Evolutionary conservation across 805 yeast genomes (phyloP).

Genomic region (Candida sanyiensis): DNA sequence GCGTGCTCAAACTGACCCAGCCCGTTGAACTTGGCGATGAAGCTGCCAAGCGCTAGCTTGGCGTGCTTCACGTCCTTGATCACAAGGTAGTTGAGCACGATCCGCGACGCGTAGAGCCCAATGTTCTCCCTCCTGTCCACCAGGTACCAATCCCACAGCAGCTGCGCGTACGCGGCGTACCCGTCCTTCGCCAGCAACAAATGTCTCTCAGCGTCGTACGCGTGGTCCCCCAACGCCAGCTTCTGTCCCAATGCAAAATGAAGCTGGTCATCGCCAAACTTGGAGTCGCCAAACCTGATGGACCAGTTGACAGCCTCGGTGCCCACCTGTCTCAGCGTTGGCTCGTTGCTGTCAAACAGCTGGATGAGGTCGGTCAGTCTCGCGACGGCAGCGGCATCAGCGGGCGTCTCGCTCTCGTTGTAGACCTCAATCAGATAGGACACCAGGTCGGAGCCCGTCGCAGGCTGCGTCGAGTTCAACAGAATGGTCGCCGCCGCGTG

Average conservation of each 20-base stretch:
- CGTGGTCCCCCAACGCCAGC: conserved; percentile 44
- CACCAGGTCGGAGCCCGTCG: conserved; percentile 75
- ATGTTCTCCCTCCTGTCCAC: conserved; percentile 27
- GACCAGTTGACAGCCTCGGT: conserved; percentile 69
- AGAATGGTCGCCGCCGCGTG: conserved; percentile 67
- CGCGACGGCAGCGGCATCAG: conserved; percentile 39
- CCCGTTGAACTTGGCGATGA: conserved; percentile 31
- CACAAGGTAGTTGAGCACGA: conserved; percentile 69
- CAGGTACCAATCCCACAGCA: conserved; percentile 41
- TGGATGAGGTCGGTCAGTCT: conserved; percentile 43
- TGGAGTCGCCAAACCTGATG: conserved; percentile 38
- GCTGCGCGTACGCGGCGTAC: conserved; percentile 40
- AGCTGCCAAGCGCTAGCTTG: conserved; percentile 30
- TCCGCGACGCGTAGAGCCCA: conserved; percentile 41
- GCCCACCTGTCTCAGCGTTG: conserved; percentile 60
- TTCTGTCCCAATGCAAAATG: conserved; percentile 71
- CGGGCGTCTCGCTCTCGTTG: conserved; percentile 41
- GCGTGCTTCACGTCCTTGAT: conserved; percentile 64
- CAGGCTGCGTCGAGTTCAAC: conserved; percentile 64
- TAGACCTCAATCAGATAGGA: conserved; percentile 68
- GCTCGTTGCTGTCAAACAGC: conserved; percentile 43
- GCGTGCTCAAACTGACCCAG: conserved; percentile 19
- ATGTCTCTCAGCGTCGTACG: conserved; percentile 68
- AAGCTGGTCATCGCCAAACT: conserved; percentile 70
- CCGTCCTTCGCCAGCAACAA: conserved; percentile 46